phyloP scores from a whole-genome alignment of 2,329 filamentous ascomycete species.

The Ampelomyces quisqualis region DNA sequence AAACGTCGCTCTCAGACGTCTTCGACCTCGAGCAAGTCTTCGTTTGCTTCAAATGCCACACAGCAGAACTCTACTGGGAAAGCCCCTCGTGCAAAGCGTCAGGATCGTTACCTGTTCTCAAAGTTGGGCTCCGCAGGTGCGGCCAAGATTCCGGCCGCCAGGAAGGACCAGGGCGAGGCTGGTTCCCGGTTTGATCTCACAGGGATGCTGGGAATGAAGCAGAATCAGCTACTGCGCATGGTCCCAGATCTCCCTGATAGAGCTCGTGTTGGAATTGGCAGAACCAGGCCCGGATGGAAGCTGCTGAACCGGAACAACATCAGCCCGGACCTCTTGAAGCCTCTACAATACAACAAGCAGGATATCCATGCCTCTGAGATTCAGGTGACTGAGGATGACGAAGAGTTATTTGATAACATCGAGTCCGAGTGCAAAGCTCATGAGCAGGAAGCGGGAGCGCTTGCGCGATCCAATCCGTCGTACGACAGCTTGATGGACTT shows the following conservation, averaged over 20 bases:
- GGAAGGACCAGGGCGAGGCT: constrained; percentile 9
- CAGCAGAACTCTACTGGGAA: neutral
- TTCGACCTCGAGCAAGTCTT: neutral
- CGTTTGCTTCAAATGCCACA: neutral
- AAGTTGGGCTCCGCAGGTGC: neutral
- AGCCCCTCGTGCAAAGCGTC: constrained; percentile 7
- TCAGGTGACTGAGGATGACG: constrained; percentile 9
- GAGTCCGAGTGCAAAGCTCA: too few species aligned
- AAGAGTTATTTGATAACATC: too few species aligned
- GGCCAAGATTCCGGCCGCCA: neutral
- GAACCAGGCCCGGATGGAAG: constrained; percentile 13
- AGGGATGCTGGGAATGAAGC: neutral
- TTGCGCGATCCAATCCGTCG: too few species aligned
- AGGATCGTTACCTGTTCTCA: constrained; percentile 6
- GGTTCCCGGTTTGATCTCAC: constrained; percentile 10
- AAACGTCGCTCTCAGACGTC: neutral
- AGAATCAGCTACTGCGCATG: constrained; percentile 3
- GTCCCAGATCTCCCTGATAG: constrained; percentile 14
- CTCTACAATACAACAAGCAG: constrained; percentile 16
- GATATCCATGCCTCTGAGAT: constrained; percentile 11
- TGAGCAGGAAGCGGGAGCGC: too few species aligned
- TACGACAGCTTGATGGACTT: too few species aligned
- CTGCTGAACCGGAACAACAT: constrained; percentile 25
- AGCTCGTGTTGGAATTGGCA: constrained; percentile 8
- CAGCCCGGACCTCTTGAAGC: constrained; percentile 14